Evolutionary conservation across 2,329 filamentous ascomycete genomes (phyloP).

Genomic region (Aspergillus calidoustus): DNA sequence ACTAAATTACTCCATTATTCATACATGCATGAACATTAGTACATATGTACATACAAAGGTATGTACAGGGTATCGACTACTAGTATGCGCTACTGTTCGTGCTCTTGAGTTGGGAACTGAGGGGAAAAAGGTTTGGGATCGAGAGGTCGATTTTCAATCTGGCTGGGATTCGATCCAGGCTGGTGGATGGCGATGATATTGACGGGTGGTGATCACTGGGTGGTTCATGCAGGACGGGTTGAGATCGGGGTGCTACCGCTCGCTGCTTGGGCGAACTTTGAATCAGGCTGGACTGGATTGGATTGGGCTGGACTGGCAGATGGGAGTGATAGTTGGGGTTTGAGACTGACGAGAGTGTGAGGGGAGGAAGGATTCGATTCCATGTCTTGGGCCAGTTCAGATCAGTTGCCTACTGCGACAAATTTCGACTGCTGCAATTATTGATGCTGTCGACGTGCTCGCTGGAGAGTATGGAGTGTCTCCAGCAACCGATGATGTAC

Average conservation of each 20-base stretch:
- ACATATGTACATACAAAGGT: background rate
- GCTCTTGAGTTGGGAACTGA: background rate
- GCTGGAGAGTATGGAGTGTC: too few relatives aligned
- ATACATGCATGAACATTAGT: background rate
- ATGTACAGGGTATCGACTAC: too few relatives aligned
- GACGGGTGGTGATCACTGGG: constrained; percentile 2
- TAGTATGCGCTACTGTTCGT: background rate
- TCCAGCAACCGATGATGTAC: background rate
- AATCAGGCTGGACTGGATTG: background rate
- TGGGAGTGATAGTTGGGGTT: background rate
- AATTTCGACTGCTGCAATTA: background rate
- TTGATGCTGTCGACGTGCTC: background rate
- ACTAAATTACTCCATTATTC: background rate
- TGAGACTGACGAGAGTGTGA: background rate
- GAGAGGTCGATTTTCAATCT: constrained; percentile 25
- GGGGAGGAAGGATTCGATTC: background rate
- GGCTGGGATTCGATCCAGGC: constrained; percentile 3
- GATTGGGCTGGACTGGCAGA: background rate
- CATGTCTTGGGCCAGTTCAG: background rate
- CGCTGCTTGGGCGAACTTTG: background rate
- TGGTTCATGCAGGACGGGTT: constrained; percentile 22
- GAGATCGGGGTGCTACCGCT: background rate
- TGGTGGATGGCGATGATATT: background rate
- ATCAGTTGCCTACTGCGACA: background rate
- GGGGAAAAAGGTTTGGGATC: constrained; percentile 16